Evolutionary conservation across 1,139 yeast genomes (phyloP).

Genomic region (Wickerhamiella pararugosa): DNA sequence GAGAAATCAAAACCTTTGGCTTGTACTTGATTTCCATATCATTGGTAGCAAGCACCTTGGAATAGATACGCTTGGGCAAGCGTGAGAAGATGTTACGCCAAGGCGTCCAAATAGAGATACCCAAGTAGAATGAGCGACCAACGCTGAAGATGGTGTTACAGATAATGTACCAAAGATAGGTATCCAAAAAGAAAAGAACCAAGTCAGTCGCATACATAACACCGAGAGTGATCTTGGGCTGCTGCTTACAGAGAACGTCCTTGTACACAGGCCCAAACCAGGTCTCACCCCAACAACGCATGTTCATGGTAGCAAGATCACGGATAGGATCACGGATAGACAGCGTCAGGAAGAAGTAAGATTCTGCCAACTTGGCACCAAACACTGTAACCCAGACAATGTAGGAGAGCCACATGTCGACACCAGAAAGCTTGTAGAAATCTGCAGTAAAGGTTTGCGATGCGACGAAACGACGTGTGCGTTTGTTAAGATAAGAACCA

Average conservation of each 20-base stretch:
- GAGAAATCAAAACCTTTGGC: constrained; percentile 95
- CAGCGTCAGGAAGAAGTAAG: constrained; percentile 82
- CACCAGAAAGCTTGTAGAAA: constrained; percentile 62
- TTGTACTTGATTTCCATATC: constrained; percentile 98
- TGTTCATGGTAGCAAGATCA: constrained; percentile 42
- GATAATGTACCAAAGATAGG: constrained; percentile 95
- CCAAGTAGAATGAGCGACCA: constrained; percentile 94
- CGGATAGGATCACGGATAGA: constrained; percentile 92
- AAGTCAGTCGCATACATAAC: constrained; percentile 85
- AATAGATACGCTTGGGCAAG: constrained; percentile 95
- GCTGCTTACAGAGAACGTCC: constrained; percentile 57
- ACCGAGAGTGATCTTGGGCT: constrained; percentile 77
- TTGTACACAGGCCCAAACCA: constrained; percentile 44
- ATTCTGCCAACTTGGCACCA: constrained; percentile 75
- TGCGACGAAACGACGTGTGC: constrained; percentile 80
- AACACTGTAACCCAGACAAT: constrained; percentile 81
- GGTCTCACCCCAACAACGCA: constrained; percentile 78
- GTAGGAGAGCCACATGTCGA: constrained; percentile 95
- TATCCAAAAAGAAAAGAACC: constrained; percentile 93
- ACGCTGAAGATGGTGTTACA: constrained; percentile 90
- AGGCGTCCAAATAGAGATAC: constrained; percentile 96
- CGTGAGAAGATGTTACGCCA: constrained; percentile 98
- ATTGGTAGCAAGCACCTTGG: constrained; percentile 91
- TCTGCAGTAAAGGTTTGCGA: constrained; percentile 95
- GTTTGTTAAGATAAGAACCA: constrained; percentile 79